Percentiles rank a stretch among this genome's conserved stretches.
These are phyloP conservation scores for Colletotrichum falcatum DNA, from an alignment of 2,329 filamentous ascomycete species.

Conservation along the genomic window DNA sequence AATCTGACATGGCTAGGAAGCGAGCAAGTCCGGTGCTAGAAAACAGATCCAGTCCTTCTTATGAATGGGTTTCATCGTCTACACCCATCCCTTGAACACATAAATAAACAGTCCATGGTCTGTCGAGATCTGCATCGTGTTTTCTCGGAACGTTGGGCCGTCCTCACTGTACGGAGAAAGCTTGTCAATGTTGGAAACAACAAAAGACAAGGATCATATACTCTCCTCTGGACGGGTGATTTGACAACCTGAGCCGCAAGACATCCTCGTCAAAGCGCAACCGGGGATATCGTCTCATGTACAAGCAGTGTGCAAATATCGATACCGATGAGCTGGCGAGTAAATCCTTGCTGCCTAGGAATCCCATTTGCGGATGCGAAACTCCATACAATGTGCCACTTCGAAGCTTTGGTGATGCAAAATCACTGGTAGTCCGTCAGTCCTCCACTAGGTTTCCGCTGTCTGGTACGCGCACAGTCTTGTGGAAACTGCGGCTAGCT, in stretches of 20 bases:
- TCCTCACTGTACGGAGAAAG: conserved; percentile 45
- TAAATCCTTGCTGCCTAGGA: not conserved
- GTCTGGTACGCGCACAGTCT: conserved; percentile 43
- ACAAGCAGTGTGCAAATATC: not conserved
- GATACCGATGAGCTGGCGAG: conserved; percentile 46
- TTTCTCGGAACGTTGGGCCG: conserved; percentile 41
- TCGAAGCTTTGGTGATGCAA: conserved; percentile 46
- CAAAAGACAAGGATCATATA: conserved; percentile 45
- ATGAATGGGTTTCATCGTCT: not conserved
- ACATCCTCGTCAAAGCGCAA: conserved; percentile 45
- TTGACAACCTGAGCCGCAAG: conserved; percentile 43
- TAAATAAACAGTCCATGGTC: not conserved
- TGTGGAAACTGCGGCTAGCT: conserved; percentile 39
- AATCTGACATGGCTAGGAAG: not conserved
- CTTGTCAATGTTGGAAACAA: conserved; percentile 47
- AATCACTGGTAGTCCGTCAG: conserved; percentile 44
- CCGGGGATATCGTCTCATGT: conserved; percentile 12
- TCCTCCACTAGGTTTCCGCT: conserved; percentile 26
- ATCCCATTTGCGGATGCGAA: conserved; percentile 43
- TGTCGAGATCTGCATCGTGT: conserved; percentile 7
- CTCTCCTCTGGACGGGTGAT: conserved; percentile 43
- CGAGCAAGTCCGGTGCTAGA: not conserved
- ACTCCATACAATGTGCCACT: conserved; percentile 38
- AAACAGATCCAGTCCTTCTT: not conserved
- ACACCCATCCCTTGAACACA: conserved; percentile 6